Conservation (phyloP, 2,329 filamentous ascomycete species). For the Microdochium bolleyi region DNA sequence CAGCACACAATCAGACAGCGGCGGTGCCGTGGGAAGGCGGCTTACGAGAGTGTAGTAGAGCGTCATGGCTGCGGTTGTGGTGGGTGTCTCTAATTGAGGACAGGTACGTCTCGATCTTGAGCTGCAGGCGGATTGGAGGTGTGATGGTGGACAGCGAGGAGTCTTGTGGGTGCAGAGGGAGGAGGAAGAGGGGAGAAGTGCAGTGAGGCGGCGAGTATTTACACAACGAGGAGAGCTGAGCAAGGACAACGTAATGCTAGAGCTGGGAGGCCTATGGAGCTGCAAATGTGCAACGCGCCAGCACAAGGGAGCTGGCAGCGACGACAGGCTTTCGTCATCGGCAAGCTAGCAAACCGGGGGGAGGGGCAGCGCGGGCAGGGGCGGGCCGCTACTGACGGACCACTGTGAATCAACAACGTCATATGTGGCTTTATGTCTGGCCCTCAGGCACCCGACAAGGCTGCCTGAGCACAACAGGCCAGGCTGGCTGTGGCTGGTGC, state of each 20-base stretch:
- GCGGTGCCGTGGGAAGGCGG: constrained; percentile 4
- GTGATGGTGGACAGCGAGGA: background rate
- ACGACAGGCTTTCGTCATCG: background rate
- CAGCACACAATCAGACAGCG: constrained; percentile 11
- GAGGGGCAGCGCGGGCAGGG: background rate
- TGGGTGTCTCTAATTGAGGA: constrained; percentile 2
- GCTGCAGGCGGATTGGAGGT: background rate
- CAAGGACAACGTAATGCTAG: background rate
- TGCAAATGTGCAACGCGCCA: background rate
- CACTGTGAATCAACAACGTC: constrained; percentile 7
- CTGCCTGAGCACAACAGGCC: background rate
- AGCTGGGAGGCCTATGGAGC: background rate
- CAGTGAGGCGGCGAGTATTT: background rate
- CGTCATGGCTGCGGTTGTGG: constrained; percentile 26
- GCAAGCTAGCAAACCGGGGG: background rate
- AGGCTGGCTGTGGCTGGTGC: background rate
- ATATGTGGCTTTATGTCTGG: constrained; percentile 5
- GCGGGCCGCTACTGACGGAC: too few species aligned
- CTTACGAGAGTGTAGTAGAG: constrained; percentile 43
- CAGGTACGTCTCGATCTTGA: background rate
- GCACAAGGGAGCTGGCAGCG: background rate
- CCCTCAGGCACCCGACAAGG: too few species aligned
- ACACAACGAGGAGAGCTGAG: background rate
- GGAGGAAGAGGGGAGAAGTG: background rate
- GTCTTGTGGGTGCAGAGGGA: background rate